Evolutionary conservation across 2,329 filamentous ascomycete species (phyloP).

Genomic region (Ampelomyces quisqualis): DNA sequence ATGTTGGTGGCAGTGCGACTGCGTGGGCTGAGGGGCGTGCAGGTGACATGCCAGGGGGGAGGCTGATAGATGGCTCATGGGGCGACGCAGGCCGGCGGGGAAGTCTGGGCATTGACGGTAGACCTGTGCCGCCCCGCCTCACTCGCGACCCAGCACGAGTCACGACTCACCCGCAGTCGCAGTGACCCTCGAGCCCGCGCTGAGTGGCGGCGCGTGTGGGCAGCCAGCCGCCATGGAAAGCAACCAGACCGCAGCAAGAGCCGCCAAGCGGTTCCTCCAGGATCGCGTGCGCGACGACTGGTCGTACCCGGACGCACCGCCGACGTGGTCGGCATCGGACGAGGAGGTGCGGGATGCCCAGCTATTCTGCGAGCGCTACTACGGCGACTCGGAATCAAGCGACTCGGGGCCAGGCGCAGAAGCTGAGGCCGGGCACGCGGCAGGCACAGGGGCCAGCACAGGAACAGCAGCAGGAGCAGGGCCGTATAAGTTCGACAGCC

Average conservation of each 20-base stretch:
- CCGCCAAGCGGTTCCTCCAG: conserved; percentile 46
- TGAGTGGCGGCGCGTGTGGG: background rate
- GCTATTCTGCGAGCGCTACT: conserved; percentile 49
- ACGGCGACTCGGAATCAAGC: conserved; percentile 38
- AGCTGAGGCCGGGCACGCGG: conserved; percentile 23
- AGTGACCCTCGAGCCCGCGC: background rate
- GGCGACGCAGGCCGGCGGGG: too few relatives aligned
- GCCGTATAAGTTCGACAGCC: conserved; percentile 48
- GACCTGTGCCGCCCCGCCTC: too few relatives aligned
- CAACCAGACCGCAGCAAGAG: conserved; percentile 47
- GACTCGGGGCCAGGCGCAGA: conserved; percentile 31
- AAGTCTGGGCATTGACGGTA: too few relatives aligned
- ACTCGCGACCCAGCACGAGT: too few relatives aligned
- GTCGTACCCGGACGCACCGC: conserved; percentile 43
- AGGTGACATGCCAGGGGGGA: conserved; percentile 13
- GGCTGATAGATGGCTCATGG: too few relatives aligned
- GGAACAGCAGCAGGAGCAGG: conserved; percentile 27
- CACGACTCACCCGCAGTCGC: too few relatives aligned
- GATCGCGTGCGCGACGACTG: conserved; percentile 50
- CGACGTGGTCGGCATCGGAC: conserved; percentile 37
- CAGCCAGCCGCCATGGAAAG: conserved; percentile 32
- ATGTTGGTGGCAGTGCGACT: conserved; percentile 20
- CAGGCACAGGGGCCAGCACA: conserved; percentile 24
- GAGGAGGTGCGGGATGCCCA: conserved; percentile 35
- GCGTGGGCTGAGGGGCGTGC: background rate